These are phyloP conservation scores for Alnus glutinosa DNA, from an alignment of 306 rosid species.

Conservation along the genomic window DNA sequence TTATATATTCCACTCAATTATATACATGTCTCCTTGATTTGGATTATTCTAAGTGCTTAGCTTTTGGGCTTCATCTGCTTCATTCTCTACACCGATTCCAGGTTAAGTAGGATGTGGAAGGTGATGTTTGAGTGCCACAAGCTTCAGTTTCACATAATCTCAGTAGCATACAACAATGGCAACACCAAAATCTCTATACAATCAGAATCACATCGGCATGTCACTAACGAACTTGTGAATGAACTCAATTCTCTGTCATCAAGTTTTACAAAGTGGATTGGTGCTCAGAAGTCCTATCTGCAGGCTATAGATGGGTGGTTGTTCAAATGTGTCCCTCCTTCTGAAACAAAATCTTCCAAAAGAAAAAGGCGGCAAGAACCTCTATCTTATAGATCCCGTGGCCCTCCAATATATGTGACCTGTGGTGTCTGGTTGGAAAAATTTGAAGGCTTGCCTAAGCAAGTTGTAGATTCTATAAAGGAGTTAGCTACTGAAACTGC, in stretches of 20 bases:
- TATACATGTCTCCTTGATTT: background rate
- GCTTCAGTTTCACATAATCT: slow-evolving; percentile 69
- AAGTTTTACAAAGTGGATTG: slow-evolving; percentile 73
- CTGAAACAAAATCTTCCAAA: slow-evolving; percentile 46
- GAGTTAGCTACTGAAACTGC: slow-evolving; percentile 60
- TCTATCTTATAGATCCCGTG: slow-evolving; percentile 24
- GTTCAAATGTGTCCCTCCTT: slow-evolving; percentile 54
- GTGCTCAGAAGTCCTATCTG: slow-evolving; percentile 76
- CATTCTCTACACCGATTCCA: slow-evolving; percentile 31
- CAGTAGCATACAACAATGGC: slow-evolving; percentile 50
- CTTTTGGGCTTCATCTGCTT: slow-evolving; percentile 34
- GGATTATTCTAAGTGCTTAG: slow-evolving; percentile 16
- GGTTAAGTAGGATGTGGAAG: slow-evolving; percentile 92
- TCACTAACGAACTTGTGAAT: slow-evolving; percentile 62
- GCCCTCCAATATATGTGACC: slow-evolving; percentile 75
- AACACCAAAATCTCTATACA: slow-evolving; percentile 54
- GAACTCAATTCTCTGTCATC: slow-evolving; percentile 65
- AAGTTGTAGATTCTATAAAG: slow-evolving; percentile 60
- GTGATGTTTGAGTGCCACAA: slow-evolving; percentile 87
- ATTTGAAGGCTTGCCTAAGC: slow-evolving; percentile 45
- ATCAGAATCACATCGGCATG: slow-evolving; percentile 65
- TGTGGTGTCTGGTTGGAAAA: slow-evolving; percentile 68
- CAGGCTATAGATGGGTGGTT: slow-evolving; percentile 78
- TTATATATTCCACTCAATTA: background rate
- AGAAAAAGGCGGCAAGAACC: slow-evolving; percentile 43